phyloP scores from a whole-genome alignment of 352 stramenopile genomes.

The Nothophytophthora sp. region DNA sequence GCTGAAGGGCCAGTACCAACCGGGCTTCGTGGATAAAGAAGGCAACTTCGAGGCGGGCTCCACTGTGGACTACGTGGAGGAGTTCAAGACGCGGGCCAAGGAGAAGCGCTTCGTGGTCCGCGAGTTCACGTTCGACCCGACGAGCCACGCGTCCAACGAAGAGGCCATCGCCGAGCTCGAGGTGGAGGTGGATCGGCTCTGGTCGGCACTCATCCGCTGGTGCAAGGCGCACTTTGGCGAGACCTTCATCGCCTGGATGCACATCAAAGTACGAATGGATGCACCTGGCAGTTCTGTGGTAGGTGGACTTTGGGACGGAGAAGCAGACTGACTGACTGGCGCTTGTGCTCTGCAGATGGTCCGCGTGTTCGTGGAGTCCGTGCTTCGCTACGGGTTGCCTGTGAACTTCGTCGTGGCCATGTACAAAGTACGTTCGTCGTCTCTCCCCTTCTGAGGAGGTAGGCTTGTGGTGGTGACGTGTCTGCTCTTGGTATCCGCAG shows the following conservation, averaged over 20 bases:
- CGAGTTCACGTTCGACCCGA: conserved; percentile 94
- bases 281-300: too few relatives aligned
- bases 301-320: too few relatives aligned
- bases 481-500: conserved; percentile 24
- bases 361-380: conserved; percentile 97
- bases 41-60: conserved; percentile 91
- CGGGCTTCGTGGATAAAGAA: conserved; percentile 83
- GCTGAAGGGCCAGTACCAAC: conserved; percentile 94
- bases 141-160: conserved; percentile 85
- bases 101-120: conserved; percentile 94
- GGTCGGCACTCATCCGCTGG: conserved; percentile 94
- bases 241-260: conserved; percentile 98
- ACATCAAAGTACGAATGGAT: conserved; percentile 93
- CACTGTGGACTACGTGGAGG: conserved; percentile 94
- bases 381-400: conserved; percentile 97
- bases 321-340: not conserved
- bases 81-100: conserved; percentile 92
- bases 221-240: conserved; percentile 99
- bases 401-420: conserved; percentile 94
- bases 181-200: conserved; percentile 94
- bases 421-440: conserved; percentile 59
- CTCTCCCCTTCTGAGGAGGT: not conserved
- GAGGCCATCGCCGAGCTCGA: conserved; percentile 85
- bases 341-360: conserved; percentile 64
- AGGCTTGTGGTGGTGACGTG: conserved; percentile 1